Evolutionary conservation across 2,329 filamentous ascomycete species (phyloP), one percentile per base, ranked within the genome.

Genomic region (Alternaria solani): DNA sequence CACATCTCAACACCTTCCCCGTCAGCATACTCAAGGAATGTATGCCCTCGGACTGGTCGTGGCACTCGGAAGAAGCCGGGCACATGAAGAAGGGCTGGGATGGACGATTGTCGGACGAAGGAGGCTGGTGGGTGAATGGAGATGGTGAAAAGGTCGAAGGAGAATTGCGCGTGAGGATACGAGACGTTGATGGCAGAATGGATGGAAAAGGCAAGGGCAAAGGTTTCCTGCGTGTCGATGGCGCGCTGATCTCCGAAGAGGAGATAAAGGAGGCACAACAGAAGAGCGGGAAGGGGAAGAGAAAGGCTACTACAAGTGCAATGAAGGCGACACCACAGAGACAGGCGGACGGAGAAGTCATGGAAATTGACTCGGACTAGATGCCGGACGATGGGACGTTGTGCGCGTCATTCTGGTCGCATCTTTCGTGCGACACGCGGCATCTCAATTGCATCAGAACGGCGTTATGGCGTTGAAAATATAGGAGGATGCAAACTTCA

Each of bases 1-100:
- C 96, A 11, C 95, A 93, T 77, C 94, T 93, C 80, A 94, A 94
- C 77, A 88, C 93, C 66, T 98, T 98, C 84, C 96, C 95, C 68
- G 92, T 94, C 1, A 92, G 90, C 43, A 91, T 99, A 61, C 91
- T 94, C 70, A 85, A 89, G 23, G 87, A 87, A 62, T 85, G 92
- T 36, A 82, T 99, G 16, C 95, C 95, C 0, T 78, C 81, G 14
- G 85, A 86, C 25, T 99, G 94, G 95, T 88, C 83, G 62, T 98
- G 93, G 90, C 75, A 81, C 53, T 73, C 55, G 3, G 43, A 79
- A 59, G 63, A 60, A 18, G 63, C 47, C 57, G 68, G 49, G 36
- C 61, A 63, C 42, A 65, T 61, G 57, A 67, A 60, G 60, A 72
- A 71, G 44, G 63, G 67, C 38, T 62, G 74, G 76, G 55, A 75